phyloP scores from a whole-genome alignment of 495 filamentous ascomycete genomes.

The Amphirosellinia nigrospora region DNA sequence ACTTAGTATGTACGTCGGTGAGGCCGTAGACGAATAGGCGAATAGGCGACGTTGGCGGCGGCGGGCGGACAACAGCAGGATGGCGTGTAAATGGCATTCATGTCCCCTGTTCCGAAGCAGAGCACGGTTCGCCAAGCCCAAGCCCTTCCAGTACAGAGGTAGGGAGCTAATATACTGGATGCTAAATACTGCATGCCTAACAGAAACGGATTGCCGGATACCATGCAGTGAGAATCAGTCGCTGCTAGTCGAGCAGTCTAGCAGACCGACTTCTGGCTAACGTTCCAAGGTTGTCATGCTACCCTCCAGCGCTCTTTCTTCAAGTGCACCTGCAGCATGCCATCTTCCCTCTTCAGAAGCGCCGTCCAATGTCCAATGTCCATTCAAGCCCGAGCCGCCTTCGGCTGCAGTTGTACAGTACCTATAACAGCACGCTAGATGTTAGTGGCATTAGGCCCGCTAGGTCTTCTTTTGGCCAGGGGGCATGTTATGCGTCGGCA shows the following conservation, averaged over 20 bases:
- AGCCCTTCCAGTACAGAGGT: too few relatives aligned
- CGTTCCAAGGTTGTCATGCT: constrained; percentile 11
- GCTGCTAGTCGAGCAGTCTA: not conserved
- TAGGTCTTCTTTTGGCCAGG: not conserved
- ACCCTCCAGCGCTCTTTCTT: constrained; percentile 19
- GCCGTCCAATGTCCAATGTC: constrained; percentile 19
- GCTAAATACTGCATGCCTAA: not conserved
- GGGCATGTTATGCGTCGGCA: constrained; percentile 20
- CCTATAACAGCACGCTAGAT: not conserved
- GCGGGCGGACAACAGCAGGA: not conserved
- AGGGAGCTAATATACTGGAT: too few relatives aligned
- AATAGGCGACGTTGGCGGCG: constrained; percentile 2
- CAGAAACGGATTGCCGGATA: not conserved
- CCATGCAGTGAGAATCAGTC: not conserved
- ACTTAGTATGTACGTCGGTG: not conserved
- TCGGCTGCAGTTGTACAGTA: not conserved
- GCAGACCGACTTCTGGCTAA: constrained; percentile 18
- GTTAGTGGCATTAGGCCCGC: not conserved
- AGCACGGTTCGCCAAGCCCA: constrained; percentile 3
- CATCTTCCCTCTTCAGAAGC: constrained; percentile 4
- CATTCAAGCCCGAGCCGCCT: constrained; percentile 23
- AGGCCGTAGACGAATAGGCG: constrained; percentile 8
- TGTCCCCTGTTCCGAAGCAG: not conserved
- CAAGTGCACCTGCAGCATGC: constrained; percentile 14
- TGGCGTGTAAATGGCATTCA: constrained; percentile 7